Base-by-base conservation (phyloP, 768 basidiomycete species). In the Trametes cingulata region DNA sequence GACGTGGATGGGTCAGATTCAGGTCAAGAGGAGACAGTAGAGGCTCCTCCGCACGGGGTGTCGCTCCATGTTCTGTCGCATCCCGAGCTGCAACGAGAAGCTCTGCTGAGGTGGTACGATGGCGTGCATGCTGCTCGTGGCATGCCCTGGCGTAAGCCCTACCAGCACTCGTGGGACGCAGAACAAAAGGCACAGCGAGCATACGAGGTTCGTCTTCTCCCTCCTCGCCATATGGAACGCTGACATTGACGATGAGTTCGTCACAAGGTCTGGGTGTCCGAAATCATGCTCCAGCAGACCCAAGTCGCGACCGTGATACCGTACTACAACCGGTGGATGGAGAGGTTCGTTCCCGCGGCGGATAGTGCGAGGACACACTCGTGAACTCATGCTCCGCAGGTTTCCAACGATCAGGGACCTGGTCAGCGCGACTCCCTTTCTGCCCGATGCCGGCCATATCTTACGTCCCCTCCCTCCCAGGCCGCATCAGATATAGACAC, bases 211-310 rank as follows among this genome's bases (percentile, higher is more conserved):
- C 56, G 79, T 53, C 33, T 19, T 10, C 36, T 20, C 35, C 9
- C 9, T 24, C 20, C 29, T 7, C 2, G 24, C 24, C 29, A 22
- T 14, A 0, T 37, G 33, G 41, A 13, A 19, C 20, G 14, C 10
- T 24, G 20, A 41, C 39, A 45, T 45, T 13, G 36, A 15, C 8
- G 1, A 2, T 17, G 10, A 19, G 13, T 49, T 33, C 27, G 40
- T 59, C 20, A 33, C 35, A 65, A 91, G 91, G 90, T 93, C 24
- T 93, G 91, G 90, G 80, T 94, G 22, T 91, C 88, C 14, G 93
- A 98, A 75, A 87, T 97, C 58, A 97, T 97, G 95, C 80, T 95
- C 2, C 95, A 98, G 73, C 95, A 98, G 74, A 98, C 95, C 0
- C 94, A 96, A 72, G 95, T 97, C 35, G 81, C 75, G 5, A 94